phyloP scores from a whole-genome alignment of 108 stramenopile species.

The Pseudonitzschia delicatissima region DNA sequence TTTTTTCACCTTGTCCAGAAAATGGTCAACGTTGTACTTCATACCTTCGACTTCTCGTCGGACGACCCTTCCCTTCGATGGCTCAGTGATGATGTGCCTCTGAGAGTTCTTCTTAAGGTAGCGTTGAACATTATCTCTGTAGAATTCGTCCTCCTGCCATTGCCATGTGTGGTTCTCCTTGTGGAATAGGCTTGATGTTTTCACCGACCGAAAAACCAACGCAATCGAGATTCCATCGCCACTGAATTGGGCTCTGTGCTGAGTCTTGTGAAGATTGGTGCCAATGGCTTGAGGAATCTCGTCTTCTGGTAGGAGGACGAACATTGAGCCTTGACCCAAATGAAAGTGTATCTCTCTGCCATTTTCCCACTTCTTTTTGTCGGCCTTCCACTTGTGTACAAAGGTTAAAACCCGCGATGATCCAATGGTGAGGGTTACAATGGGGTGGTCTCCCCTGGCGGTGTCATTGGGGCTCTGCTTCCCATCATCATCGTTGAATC shows the following conservation, averaged over 20 bases:
- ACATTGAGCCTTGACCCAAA: not conserved
- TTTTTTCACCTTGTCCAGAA: too few species aligned
- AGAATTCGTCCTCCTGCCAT: too few species aligned
- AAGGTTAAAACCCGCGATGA: not conserved
- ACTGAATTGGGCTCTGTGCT: not conserved
- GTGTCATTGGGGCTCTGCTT: not conserved
- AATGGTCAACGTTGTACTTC: too few species aligned
- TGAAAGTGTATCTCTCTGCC: not conserved
- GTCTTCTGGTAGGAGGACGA: not conserved
- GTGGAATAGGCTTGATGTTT: not conserved
- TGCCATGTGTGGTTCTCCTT: not conserved
- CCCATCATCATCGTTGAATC: not conserved
- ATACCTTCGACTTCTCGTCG: too few species aligned
- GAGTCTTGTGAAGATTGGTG: not conserved
- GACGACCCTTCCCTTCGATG: too few species aligned
- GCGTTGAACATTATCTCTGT: too few species aligned
- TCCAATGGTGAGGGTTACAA: not conserved
- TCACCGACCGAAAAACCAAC: not conserved
- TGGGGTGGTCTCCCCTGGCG: not conserved
- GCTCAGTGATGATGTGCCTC: too few species aligned
- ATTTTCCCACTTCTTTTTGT: not conserved
- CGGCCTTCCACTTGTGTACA: not conserved
- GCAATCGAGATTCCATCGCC: not conserved
- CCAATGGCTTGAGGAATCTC: not conserved
- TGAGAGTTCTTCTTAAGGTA: too few species aligned